A percentile compares a stretch with the other conserved stretches of the same genome.
phyloP scores from a whole-genome alignment of 140 eudicot genomes.

The Ambrosia hybrid region DNA sequence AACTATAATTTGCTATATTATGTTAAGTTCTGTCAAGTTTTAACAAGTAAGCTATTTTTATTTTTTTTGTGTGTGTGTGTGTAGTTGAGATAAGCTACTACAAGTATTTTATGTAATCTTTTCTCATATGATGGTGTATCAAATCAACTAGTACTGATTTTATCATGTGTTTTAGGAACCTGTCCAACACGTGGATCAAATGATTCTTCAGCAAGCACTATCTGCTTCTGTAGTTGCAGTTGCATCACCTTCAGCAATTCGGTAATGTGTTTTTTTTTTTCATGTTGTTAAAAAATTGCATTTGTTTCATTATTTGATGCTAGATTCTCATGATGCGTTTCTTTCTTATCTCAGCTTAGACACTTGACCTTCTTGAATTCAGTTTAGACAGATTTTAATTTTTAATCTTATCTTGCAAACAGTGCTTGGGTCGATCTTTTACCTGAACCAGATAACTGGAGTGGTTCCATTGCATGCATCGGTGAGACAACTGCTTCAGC shows the following conservation, averaged over 20 bases:
- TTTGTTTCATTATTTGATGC: conserved; percentile 13
- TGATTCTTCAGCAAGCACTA: conserved; percentile 59
- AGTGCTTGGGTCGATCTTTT: conserved; percentile 81
- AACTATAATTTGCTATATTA: too few species aligned
- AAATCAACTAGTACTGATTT: neutral
- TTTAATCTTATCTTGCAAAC: conserved; percentile 21
- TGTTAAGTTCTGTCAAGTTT: too few species aligned
- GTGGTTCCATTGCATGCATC: conserved; percentile 74
- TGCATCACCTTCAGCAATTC: conserved; percentile 90
- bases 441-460: conserved; percentile 57
- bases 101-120: too few species aligned
- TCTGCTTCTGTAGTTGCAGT: conserved; percentile 82
- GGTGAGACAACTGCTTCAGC: conserved; percentile 95
- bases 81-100: too few species aligned
- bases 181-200: conserved; percentile 57
- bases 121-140: neutral
- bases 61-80: too few species aligned
- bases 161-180: conserved; percentile 44
- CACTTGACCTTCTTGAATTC: neutral
- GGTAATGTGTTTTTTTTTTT: conserved; percentile 39
- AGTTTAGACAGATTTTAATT: conserved; percentile 1
- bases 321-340: neutral
- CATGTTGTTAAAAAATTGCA: too few species aligned
- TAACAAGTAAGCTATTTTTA: too few species aligned
- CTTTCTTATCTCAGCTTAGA: conserved; percentile 10